phyloP scores from a whole-genome alignment of 2,329 filamentous ascomycete genomes.

The Cladophialophora bantiana region DNA sequence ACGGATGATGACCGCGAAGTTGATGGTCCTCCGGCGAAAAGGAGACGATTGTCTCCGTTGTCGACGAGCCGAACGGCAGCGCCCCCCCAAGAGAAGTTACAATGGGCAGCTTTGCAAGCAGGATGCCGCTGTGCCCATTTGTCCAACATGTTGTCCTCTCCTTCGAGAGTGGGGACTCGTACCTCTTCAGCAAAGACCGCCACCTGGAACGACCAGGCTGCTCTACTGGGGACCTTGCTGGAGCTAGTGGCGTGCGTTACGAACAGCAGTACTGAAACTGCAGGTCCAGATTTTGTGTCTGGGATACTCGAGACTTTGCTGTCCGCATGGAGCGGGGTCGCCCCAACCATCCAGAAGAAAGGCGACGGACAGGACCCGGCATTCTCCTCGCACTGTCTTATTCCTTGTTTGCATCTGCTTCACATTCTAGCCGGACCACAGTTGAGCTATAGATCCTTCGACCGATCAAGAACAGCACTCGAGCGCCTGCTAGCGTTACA shows the following conservation, averaged over 20 bases:
- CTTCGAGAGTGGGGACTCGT: neutral
- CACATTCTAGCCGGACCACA: constrained; percentile 16
- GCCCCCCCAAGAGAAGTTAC: neutral
- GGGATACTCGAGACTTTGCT: constrained; percentile 16
- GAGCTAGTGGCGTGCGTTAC: constrained; percentile 14
- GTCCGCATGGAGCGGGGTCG: constrained; percentile 22
- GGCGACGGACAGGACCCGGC: constrained; percentile 27
- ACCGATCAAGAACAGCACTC: constrained; percentile 29
- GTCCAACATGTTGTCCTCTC: constrained; percentile 6
- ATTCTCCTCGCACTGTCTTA: constrained; percentile 41
- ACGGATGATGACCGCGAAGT: neutral
- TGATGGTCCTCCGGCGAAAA: constrained; percentile 30
- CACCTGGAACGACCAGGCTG: constrained; percentile 20
- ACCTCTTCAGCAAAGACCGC: constrained; percentile 17
- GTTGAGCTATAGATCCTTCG: neutral
- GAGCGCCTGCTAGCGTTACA: constrained; percentile 46
- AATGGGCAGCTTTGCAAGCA: constrained; percentile 30
- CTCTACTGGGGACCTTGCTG: constrained; percentile 26
- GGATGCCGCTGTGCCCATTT: constrained; percentile 27
- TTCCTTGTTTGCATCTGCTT: constrained; percentile 42
- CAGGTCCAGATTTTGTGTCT: constrained; percentile 2
- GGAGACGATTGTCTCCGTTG: constrained; percentile 26
- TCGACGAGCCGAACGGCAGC: neutral
- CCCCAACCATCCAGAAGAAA: constrained; percentile 3
- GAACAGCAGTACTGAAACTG: neutral